These are phyloP conservation scores for Echinochloa phyllopogon DNA, from an alignment of 176 grass and related monocot species.

Conservation along the genomic window DNA sequence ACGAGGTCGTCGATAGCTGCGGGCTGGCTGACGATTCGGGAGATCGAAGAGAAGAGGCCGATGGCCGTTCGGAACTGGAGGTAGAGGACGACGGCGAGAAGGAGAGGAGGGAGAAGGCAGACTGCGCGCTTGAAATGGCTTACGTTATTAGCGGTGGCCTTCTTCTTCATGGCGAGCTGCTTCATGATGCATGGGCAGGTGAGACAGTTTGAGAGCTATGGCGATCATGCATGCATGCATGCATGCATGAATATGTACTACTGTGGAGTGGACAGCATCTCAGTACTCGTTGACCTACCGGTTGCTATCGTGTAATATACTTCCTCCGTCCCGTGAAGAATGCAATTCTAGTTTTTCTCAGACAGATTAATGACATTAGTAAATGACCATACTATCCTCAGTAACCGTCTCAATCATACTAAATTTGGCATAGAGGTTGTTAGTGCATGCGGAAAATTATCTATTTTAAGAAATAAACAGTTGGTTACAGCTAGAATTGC, in stretches of 20 bases:
- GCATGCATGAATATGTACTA: background rate
- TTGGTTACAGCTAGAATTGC: too few species aligned
- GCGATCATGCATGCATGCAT: too few species aligned
- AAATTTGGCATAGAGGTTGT: too few species aligned
- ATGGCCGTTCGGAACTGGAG: constrained; percentile 33
- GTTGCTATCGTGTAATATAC: too few species aligned
- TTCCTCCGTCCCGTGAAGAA: too few species aligned
- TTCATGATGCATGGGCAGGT: background rate
- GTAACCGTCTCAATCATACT: too few species aligned
- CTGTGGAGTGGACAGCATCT: background rate
- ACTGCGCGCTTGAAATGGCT: constrained; percentile 33
- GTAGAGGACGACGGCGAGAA: constrained; percentile 49
- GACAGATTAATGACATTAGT: too few species aligned
- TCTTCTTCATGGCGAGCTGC: background rate
- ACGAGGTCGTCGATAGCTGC: background rate
- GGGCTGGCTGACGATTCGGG: background rate
- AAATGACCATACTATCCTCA: too few species aligned
- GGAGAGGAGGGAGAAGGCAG: constrained; percentile 43
- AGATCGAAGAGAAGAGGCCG: constrained; percentile 9
- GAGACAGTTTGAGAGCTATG: too few species aligned
- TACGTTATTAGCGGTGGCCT: background rate
- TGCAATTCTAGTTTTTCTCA: too few species aligned
- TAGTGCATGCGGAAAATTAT: too few species aligned
- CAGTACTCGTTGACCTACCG: background rate
- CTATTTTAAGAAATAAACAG: too few species aligned